Evolutionary conservation across 2,329 filamentous ascomycete genomes (phyloP), one percentile per base, ranked within the genome.

Genomic region (Pseudogymnoascus sp.): DNA sequence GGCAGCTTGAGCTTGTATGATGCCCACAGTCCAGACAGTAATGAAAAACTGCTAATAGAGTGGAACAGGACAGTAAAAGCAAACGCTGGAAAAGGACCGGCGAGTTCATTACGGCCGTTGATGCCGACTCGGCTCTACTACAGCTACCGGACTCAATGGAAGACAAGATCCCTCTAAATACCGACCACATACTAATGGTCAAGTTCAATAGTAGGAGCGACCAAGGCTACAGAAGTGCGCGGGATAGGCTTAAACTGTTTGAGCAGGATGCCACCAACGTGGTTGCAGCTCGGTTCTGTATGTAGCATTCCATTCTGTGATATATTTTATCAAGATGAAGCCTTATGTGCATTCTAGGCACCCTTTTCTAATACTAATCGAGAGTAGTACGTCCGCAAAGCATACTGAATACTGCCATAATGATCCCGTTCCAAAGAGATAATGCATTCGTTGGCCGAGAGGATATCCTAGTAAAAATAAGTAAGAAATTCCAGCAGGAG

Each of bases 181-280:
- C 64, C 7, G 64, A 70, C 57, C 66, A 70, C 58, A 66, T 66
- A 9, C 59, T 62, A 25, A 69, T 70, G 14, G 68, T 70, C n/a
- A 70, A 70, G 43, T 70, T 70, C 60, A 62, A 66, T 62, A 59
- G 41, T 41, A 43, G 18, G 38, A 61, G 61, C 36, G 30, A 38
- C 11, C 43, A 22, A 35, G 57, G 43, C 8, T 66, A 66, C 41
- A 63, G 60, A 53, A 62, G 43, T 14, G 57, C 62, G 14, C 22
- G 60, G 5, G 22, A 33, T 47, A 53, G 61, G 18, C 57, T 64
- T 36, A 61, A 60, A 60, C 25, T 62, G 43, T 64, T 64, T 62
- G 62, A 62, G 30, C 18, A 41, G 30, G 63, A 62, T 41, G 62
- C 63, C 7, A 36, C 14, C 12, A 43, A 25, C 14, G 59, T 63